phyloP scores from a whole-genome alignment of 768 basidiomycete genomes.

The Hemileccinum rubropunctum region DNA sequence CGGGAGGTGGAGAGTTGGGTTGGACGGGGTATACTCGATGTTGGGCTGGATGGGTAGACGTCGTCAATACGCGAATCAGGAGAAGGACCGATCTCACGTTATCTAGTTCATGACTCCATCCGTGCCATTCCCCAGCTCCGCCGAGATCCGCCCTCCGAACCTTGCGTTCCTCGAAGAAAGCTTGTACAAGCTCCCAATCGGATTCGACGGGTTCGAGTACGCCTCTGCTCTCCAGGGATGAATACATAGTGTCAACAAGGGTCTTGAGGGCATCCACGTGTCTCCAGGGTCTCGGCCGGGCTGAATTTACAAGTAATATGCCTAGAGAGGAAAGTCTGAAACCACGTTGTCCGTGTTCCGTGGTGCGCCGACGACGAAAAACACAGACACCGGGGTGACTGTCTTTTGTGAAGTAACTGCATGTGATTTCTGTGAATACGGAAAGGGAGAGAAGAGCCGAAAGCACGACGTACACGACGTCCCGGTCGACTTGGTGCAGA shows the following conservation, averaged over 20 bases:
- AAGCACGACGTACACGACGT: slow-evolving; percentile 61
- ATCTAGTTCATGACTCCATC: slow-evolving; percentile 68
- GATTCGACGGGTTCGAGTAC: slow-evolving; percentile 47
- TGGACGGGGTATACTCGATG: slow-evolving; percentile 26
- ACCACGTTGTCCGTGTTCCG: slow-evolving; percentile 73
- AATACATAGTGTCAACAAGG: slow-evolving; percentile 54
- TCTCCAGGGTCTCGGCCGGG: slow-evolving; percentile 70
- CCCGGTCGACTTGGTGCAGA: slow-evolving; percentile 73
- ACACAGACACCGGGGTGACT: slow-evolving; percentile 69
- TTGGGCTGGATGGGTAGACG: slow-evolving; percentile 16
- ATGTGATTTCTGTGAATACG: slow-evolving; percentile 10
- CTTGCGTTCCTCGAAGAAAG: slow-evolving; percentile 66
- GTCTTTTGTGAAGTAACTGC: slow-evolving; percentile 72
- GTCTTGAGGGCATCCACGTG: slow-evolving; percentile 65
- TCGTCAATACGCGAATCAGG: neutral
- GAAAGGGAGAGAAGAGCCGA: neutral
- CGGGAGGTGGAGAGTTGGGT: slow-evolving; percentile 70
- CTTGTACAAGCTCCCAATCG: slow-evolving; percentile 61
- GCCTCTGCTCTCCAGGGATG: slow-evolving; percentile 45
- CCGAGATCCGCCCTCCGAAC: slow-evolving; percentile 48
- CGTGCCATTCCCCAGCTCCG: slow-evolving; percentile 59
- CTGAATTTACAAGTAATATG: slow-evolving; percentile 63
- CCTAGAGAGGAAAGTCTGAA: slow-evolving; percentile 79
- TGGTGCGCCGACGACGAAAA: slow-evolving; percentile 65
- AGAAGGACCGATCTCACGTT: slow-evolving; percentile 35